phyloP scores from a whole-genome alignment of 1,284 basidiomycete genomes.

The Puccinia horiana region DNA sequence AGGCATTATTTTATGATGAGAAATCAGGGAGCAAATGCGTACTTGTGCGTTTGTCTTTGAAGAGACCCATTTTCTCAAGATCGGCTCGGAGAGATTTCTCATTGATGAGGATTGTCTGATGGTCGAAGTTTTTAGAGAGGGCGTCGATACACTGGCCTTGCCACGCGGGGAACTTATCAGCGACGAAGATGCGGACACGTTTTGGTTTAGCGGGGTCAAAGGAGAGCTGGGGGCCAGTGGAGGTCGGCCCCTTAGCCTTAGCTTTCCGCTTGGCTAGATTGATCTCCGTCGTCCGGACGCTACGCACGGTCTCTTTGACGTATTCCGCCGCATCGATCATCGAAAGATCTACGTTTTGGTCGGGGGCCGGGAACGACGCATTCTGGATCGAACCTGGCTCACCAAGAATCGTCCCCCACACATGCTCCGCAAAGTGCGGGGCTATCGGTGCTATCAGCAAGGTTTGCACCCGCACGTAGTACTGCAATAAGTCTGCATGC shows the following conservation, averaged over 20 bases:
- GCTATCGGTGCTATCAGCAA: slow-evolving; percentile 84
- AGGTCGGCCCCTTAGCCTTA: slow-evolving; percentile 38
- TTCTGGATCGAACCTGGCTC: slow-evolving; percentile 75
- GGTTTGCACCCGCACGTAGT: slow-evolving; percentile 80
- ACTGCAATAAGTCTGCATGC: slow-evolving; percentile 73
- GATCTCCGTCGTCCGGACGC: slow-evolving; percentile 84
- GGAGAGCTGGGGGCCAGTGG: slow-evolving; percentile 53
- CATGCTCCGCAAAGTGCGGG: slow-evolving; percentile 91
- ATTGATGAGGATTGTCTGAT: slow-evolving; percentile 70
- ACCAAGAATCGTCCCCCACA: slow-evolving; percentile 77
- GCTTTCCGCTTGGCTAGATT: slow-evolving; percentile 63
- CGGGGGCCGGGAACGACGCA: slow-evolving; percentile 71
- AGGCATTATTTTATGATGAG: neutral
- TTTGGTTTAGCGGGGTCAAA: slow-evolving; percentile 83
- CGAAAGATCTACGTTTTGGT: slow-evolving; percentile 5
- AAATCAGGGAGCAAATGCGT: neutral
- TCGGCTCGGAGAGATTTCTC: slow-evolving; percentile 75
- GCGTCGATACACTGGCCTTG: slow-evolving; percentile 79
- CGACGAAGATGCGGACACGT: slow-evolving; percentile 82
- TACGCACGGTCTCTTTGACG: slow-evolving; percentile 73
- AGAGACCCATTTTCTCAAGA: slow-evolving; percentile 73
- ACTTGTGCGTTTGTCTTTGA: slow-evolving; percentile 88
- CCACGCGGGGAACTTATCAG: slow-evolving; percentile 89
- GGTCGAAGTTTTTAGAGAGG: slow-evolving; percentile 71
- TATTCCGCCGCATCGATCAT: slow-evolving; percentile 67